Evolutionary conservation across 352 stramenopile species (phyloP), one percentile per base, ranked within the genome.

Genomic region (Pythium coloratum): DNA sequence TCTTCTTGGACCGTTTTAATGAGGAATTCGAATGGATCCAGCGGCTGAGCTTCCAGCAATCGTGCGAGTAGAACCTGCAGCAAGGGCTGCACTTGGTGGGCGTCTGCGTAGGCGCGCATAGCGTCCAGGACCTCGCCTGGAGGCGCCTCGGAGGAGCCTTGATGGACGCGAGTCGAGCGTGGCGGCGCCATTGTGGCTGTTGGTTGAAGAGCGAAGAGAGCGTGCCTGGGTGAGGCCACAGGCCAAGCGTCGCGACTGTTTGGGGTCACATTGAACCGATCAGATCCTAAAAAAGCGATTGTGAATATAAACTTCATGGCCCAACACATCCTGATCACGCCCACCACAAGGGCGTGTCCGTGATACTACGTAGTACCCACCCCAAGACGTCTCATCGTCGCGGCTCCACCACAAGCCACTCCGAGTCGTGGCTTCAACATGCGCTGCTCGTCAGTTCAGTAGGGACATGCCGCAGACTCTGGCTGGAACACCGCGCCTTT

Each of bases 11-110:
- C 75, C 34, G 76, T 70, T 28, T 87, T 67, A 59, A 88, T 87
- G 30, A 94, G 73, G 65, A 89, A 87, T 62, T 81, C 72, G 62
- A 90, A 82, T 6, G 83, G 81, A 42, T 91, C 85, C 18, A 91
- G 66, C 62, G 80, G 83, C 68, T 91, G 83, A 30, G 72, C 71
- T 59, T 91, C 72, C 34, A 93, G 70, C 36, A 94, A 71, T 16
- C 72, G 59, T 50, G 72, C 73, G 65, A 92, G 70, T 40, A 93
- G 68, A 12, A 90, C 65, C 26, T 85, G 81, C 53, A 92, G 53
- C 74, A 94, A 77, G 44, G 82, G 77, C 50, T 89, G 69, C 26
- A 91, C 73, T 38, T 89, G 77, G 65, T 92, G 77, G 3, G 71
- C 74, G 13, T 85, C 66, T 10, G 78, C 78, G 65, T 91, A 92